Evolutionary conservation across 805 yeast species (phyloP).

Genomic region (Ogataea trehaloabstinens): DNA sequence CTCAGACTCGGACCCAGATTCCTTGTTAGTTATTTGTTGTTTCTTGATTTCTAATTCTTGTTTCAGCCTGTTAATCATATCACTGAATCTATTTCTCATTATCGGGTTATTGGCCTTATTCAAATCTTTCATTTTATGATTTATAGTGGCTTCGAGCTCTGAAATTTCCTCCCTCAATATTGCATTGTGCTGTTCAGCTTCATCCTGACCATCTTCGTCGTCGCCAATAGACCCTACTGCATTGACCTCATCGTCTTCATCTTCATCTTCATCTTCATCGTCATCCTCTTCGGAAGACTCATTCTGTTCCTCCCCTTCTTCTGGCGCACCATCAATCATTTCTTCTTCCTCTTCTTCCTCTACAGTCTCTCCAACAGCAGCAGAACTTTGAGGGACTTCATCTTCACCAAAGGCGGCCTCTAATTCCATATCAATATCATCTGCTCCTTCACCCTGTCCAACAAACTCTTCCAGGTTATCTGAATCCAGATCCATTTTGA

Average conservation of each 20-base stretch:
- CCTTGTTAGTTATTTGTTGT: conserved; percentile 47
- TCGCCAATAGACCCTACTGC: conserved; percentile 23
- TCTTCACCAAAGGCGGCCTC: conserved; percentile 24
- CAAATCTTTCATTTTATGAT: conserved; percentile 69
- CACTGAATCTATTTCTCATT: conserved; percentile 81
- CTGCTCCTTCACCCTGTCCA: conserved; percentile 17
- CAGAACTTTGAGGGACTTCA: conserved; percentile 45
- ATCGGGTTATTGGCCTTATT: conserved; percentile 77
- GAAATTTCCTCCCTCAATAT: conserved; percentile 79
- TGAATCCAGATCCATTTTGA: conserved; percentile 37
- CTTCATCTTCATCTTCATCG: conserved; percentile 46
- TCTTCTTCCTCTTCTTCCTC: conserved; percentile 51
- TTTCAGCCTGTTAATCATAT: conserved; percentile 72
- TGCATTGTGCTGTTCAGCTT: conserved; percentile 60
- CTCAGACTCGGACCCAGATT: conserved; percentile 31
- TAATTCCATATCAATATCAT: conserved; percentile 22
- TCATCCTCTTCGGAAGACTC: conserved; percentile 43
- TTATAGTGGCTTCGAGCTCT: conserved; percentile 77
- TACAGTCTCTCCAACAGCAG: conserved; percentile 43
- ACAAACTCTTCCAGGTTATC: conserved; percentile 29
- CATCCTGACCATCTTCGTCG: conserved; percentile 41
- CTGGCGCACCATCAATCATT: conserved; percentile 43
- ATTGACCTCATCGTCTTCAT: conserved; percentile 44
- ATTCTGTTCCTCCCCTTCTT: conserved; percentile 43
- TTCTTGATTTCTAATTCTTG: conserved; percentile 80